These are phyloP conservation scores for Phytopythium delawarense DNA, from an alignment of 352 stramenopile species.

Conservation along the genomic window DNA sequence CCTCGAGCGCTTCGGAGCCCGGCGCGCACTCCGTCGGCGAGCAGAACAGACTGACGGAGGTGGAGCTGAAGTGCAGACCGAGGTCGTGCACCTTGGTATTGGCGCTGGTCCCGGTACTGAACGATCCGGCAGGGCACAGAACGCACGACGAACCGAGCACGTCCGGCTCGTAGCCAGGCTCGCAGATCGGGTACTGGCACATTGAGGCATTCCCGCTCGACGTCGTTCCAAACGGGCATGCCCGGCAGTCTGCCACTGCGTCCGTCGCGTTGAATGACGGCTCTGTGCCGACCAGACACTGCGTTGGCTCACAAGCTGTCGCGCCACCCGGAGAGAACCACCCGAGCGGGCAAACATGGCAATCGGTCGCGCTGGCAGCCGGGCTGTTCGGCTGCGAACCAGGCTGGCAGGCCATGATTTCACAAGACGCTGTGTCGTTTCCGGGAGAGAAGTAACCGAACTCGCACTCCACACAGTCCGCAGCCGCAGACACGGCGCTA, in stretches of 20 bases:
- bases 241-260: constrained; percentile 19
- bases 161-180: constrained; percentile 36
- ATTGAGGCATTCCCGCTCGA: constrained; percentile 26
- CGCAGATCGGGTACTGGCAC: constrained; percentile 31
- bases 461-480: constrained; percentile 22
- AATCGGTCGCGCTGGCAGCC: constrained; percentile 21
- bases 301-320: constrained; percentile 16
- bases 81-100: constrained; percentile 1
- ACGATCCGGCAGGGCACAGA: constrained; percentile 23
- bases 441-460: constrained; percentile 29
- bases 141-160: constrained; percentile 23
- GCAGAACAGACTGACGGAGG: constrained; percentile 15
- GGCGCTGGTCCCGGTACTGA: constrained; percentile 21
- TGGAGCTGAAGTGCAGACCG: background rate
- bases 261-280: constrained; percentile 25
- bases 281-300: constrained; percentile 24
- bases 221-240: constrained; percentile 28
- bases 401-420: constrained; percentile 22
- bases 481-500: constrained; percentile 13
- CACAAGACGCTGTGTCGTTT: constrained; percentile 18
- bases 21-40: constrained; percentile 18
- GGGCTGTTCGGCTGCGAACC: constrained; percentile 22
- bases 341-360: constrained; percentile 22
- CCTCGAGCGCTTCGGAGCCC: constrained; percentile 18
- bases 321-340: constrained; percentile 31